Evolutionary conservation across 2,329 filamentous ascomycete species (phyloP).

Genomic region (Aulographum hederae): DNA sequence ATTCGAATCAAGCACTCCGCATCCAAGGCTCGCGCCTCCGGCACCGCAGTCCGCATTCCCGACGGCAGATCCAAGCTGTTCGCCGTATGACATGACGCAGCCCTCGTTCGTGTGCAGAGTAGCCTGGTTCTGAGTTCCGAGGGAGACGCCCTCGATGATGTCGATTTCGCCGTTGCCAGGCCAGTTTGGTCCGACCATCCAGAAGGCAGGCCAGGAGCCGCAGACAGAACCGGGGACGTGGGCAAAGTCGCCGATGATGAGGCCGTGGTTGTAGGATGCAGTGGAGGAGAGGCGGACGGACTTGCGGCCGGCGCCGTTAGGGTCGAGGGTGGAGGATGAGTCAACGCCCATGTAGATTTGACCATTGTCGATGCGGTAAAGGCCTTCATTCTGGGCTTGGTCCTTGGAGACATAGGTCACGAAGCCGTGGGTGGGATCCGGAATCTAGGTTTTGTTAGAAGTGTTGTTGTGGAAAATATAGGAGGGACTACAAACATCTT

Average conservation of each 20-base stretch:
- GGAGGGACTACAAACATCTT: too few species aligned
- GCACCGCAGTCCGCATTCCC: conserved; percentile 17
- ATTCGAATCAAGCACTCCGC: background rate
- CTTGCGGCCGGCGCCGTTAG: conserved; percentile 1
- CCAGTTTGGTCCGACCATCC: conserved; percentile 20
- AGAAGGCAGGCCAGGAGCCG: conserved; percentile 21
- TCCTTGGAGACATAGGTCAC: conserved; percentile 3
- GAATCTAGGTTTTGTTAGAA: too few species aligned
- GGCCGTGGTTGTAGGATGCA: conserved; percentile 3
- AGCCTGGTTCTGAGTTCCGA: conserved; percentile 17
- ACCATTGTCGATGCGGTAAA: conserved; percentile 1
- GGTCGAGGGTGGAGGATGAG: background rate
- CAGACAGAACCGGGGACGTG: conserved; percentile 19
- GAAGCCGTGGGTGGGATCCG: conserved; percentile 6
- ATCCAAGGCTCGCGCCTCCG: background rate
- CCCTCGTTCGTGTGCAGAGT: conserved; percentile 19
- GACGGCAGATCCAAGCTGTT: conserved; percentile 13
- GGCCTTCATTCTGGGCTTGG: background rate
- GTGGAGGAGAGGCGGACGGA: conserved; percentile 4
- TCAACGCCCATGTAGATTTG: conserved; percentile 3
- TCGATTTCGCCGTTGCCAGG: conserved; percentile 21
- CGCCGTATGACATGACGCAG: conserved; percentile 15
- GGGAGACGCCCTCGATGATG: conserved; percentile 19
- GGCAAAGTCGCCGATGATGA: conserved; percentile 13
- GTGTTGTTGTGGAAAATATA: too few species aligned